Percentiles rank a stretch among this genome's conserved stretches.
These are phyloP conservation scores for Oxytropis ochrocephala DNA, from an alignment of 306 rosid species.

Conservation along the genomic window DNA sequence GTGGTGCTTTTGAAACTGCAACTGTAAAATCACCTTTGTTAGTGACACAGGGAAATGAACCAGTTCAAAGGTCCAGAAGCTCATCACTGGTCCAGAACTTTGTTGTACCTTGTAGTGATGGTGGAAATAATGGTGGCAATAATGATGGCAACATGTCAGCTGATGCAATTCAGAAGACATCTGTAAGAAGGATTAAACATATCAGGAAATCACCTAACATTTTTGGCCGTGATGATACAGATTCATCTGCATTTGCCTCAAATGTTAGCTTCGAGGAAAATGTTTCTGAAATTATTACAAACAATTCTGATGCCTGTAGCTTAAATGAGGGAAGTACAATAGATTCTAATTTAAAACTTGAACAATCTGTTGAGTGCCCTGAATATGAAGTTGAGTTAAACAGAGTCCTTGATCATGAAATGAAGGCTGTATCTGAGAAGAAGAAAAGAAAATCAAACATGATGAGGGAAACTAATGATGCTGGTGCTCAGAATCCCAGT, in stretches of 20 bases:
- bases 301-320: constrained; percentile 59
- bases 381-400: constrained; percentile 51
- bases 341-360: constrained; percentile 57
- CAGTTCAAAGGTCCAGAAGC: constrained; percentile 57
- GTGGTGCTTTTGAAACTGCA: constrained; percentile 23
- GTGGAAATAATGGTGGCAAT: constrained; percentile 32
- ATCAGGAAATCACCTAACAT: constrained; percentile 50
- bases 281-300: constrained; percentile 63
- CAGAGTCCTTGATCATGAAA: constrained; percentile 53
- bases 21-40: constrained; percentile 41
- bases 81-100: constrained; percentile 49
- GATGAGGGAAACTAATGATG: constrained; percentile 45
- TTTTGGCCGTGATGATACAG: constrained; percentile 50
- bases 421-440: constrained; percentile 52
- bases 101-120: constrained; percentile 37
- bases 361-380: constrained; percentile 49
- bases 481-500: constrained; percentile 36
- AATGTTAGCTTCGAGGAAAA: constrained; percentile 60
- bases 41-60: constrained; percentile 33
- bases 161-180: constrained; percentile 35
- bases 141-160: constrained; percentile 29
- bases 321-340: constrained; percentile 53
- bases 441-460: constrained; percentile 78
- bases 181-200: constrained; percentile 45
- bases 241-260: constrained; percentile 48